These are phyloP conservation scores for Dioszegia aurantiaca DNA, from an alignment of 768 basidiomycete genomes.

Conservation along the genomic window DNA sequence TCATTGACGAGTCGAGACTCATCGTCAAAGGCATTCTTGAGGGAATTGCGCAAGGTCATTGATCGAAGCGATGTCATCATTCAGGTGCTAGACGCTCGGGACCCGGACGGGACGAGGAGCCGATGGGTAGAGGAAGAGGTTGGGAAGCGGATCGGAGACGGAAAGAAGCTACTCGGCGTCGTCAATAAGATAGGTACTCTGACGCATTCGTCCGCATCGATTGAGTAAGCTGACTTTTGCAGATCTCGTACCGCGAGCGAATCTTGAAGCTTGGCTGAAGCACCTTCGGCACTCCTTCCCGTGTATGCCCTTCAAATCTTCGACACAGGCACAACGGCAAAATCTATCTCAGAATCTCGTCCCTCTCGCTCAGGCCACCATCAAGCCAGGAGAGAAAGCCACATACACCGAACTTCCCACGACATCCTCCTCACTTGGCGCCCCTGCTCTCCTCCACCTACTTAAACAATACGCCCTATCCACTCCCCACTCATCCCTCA, in stretches of 20 bases:
- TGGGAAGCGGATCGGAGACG: constrained; percentile 73
- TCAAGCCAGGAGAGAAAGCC: constrained; percentile 36
- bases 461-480: constrained; percentile 60
- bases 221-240: neutral
- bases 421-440: constrained; percentile 51
- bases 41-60: constrained; percentile 83
- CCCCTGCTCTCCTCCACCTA: constrained; percentile 65
- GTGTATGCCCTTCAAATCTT: constrained; percentile 84
- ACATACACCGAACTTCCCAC: constrained; percentile 31
- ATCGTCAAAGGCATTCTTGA: constrained; percentile 60
- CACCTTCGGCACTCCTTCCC: constrained; percentile 89
- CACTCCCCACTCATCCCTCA: constrained; percentile 51
- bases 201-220: neutral
- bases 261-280: constrained; percentile 84
- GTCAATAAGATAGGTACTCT: constrained; percentile 90
- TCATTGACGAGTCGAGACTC: constrained; percentile 51
- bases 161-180: constrained; percentile 88
- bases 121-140: constrained; percentile 93
- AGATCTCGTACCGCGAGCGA: constrained; percentile 86
- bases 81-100: constrained; percentile 78
- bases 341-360: constrained; percentile 63
- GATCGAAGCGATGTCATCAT: constrained; percentile 88
- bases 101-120: constrained; percentile 91
- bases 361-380: constrained; percentile 31
- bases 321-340: constrained; percentile 71